Evolutionary conservation across 202 grass and related monocot genomes (phyloP), one percentile per base, ranked within the genome.

Genomic region (Carex arenaria): DNA sequence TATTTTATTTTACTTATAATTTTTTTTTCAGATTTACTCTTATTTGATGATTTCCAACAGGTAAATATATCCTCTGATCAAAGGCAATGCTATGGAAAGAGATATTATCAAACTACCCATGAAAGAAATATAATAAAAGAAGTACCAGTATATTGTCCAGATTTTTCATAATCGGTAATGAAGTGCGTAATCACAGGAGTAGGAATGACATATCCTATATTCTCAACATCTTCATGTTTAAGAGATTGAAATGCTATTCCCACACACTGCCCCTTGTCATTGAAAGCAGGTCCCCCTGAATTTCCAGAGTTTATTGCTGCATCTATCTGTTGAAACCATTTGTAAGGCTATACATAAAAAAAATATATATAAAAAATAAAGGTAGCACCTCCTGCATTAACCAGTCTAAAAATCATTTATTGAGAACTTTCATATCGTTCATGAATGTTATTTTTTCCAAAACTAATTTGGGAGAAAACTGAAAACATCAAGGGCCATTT

Each of bases 231-330:
- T 72, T 98, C 95, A 86, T 98, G 95, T 81, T 93, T 98, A 61
- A 98, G 91, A 84, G 95, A 98, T 78, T 98, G 95, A 89, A 98
- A 98, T 86, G 95, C 91, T 68, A 98, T 95, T 83, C 95, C 95
- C 40, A 98, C 95, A 93, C 95, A 98, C 81, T 90, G 88, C 28
- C 93, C 93, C 81, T 90, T 86, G 49, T 95, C 93, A 49, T 89
- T 95, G 87, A 98, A 98, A 86, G 95, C 93, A 26, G 95, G 93
- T 9, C 95, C 95, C 75, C 93, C 95, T 49, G 95, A 98, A 90
- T 98, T 98, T 80, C 95, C 95, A 70, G 89, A 98, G 83, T 98
- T 98, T 82, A 98, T 98, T 84, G 93, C 95, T 13, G 95, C 95
- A 87, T 95, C 95, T 90, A 98, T 98, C 95, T 98, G 88, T 85